phyloP scores from a whole-genome alignment of 495 filamentous ascomycete species.

The Hypoxylon intermedium region DNA sequence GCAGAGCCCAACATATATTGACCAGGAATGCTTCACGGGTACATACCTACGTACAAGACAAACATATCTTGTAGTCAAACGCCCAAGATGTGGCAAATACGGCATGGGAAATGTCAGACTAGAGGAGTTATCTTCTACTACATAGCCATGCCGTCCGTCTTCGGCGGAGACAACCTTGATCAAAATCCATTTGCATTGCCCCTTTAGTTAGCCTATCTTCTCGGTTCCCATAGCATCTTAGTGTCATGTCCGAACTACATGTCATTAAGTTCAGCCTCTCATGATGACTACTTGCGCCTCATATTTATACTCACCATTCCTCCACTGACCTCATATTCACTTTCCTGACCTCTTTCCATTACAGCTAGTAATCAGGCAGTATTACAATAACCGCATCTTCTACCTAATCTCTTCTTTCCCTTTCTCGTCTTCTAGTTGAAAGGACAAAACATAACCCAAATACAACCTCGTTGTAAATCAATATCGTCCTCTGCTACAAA shows the following conservation, averaged over 20 bases:
- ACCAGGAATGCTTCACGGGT: too few relatives aligned
- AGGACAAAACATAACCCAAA: too few relatives aligned
- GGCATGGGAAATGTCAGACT: too few relatives aligned
- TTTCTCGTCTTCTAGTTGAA: not conserved
- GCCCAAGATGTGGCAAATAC: too few relatives aligned
- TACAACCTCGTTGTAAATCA: not conserved
- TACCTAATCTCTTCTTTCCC: not conserved
- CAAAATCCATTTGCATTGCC: not conserved
- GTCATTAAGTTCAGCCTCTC: too few relatives aligned
- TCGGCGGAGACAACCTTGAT: too few relatives aligned
- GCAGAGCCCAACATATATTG: too few relatives aligned
- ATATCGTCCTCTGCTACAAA: not conserved
- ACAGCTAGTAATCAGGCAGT: not conserved
- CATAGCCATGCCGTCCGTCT: not conserved
- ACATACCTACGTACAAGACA: too few relatives aligned
- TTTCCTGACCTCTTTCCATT: not conserved
- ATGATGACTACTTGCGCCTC: not conserved
- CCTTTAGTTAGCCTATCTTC: not conserved
- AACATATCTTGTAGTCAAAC: too few relatives aligned
- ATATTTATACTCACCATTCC: not conserved
- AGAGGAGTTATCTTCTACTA: too few relatives aligned
- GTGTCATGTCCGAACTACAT: too few relatives aligned
- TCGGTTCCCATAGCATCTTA: too few relatives aligned
- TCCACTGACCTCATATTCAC: not conserved
- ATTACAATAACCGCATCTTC: constrained; percentile 30